A percentile compares a stretch with the other conserved stretches of the same genome.
phyloP scores from a whole-genome alignment of 768 basidiomycete genomes.

The Agaricus subrufescens region DNA sequence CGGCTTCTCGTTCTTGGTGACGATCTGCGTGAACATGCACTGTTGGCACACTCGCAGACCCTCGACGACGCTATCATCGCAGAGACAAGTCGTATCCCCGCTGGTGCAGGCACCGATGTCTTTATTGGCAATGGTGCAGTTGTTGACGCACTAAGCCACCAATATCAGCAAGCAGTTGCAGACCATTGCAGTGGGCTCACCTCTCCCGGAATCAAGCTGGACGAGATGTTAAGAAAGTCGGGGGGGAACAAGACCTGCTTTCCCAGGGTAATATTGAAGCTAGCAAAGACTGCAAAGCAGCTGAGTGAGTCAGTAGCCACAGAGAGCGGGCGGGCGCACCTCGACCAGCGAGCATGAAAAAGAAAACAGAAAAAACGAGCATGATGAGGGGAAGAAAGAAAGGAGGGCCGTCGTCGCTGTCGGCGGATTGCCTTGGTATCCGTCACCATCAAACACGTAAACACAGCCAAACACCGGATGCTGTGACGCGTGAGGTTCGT shows the following conservation, averaged over 20 bases:
- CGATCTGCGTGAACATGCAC: constrained; percentile 58
- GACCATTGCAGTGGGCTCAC: constrained; percentile 23
- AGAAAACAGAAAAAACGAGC: constrained; percentile 23
- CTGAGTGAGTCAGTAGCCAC: not conserved
- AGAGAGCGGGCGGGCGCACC: constrained; percentile 29
- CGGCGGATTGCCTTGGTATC: not conserved
- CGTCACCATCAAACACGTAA: constrained; percentile 23
- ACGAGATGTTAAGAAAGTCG: constrained; percentile 40
- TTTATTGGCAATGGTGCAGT: constrained; percentile 22
- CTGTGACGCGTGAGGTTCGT: constrained; percentile 22
- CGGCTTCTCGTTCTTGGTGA: constrained; percentile 41
- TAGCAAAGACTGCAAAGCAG: constrained; percentile 28
- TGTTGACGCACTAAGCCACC: constrained; percentile 27
- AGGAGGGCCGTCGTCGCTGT: not conserved
- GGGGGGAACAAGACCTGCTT: constrained; percentile 31
- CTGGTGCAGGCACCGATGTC: constrained; percentile 36
- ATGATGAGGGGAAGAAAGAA: constrained; percentile 11
- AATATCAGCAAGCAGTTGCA: constrained; percentile 10
- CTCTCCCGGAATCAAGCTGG: constrained; percentile 20
- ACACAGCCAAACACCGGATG: constrained; percentile 17
- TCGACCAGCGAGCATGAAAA: constrained; percentile 52
- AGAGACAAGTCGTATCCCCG: constrained; percentile 48
- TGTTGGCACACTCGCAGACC: constrained; percentile 53
- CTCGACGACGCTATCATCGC: constrained; percentile 35
- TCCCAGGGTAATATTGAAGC: constrained; percentile 44